phyloP scores from a whole-genome alignment of 352 stramenopile species.

The Phytophthora megakarya region DNA sequence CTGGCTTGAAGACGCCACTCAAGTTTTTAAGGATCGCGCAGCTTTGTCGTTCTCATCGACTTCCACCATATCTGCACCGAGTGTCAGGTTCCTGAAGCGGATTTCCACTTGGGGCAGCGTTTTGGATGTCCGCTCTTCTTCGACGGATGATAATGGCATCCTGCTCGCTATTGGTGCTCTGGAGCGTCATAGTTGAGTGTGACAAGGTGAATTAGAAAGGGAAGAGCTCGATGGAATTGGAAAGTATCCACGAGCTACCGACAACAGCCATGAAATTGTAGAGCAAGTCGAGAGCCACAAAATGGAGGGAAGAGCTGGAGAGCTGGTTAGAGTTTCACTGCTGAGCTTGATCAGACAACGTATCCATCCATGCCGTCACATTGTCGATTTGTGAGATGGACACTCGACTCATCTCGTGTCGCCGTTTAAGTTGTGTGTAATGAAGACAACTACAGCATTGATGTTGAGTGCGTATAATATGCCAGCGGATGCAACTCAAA shows the following conservation, averaged over 20 bases:
- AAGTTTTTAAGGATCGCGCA: constrained; percentile 23
- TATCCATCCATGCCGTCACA: constrained; percentile 2
- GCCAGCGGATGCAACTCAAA: too few species aligned
- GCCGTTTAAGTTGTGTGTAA: too few species aligned
- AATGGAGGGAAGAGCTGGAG: not conserved
- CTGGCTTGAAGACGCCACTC: constrained; percentile 39
- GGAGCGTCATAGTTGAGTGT: not conserved
- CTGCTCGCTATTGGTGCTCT: not conserved
- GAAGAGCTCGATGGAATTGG: not conserved
- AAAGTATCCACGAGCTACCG: not conserved
- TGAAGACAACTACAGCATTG: too few species aligned
- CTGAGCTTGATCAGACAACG: constrained; percentile 1
- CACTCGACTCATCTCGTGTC: not conserved
- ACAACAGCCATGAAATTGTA: not conserved
- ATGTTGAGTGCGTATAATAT: too few species aligned
- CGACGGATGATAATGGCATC: not conserved
- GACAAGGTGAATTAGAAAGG: constrained; percentile 12
- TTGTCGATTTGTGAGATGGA: constrained; percentile 20
- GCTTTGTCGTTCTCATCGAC: constrained; percentile 19
- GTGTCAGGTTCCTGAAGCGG: constrained; percentile 35
- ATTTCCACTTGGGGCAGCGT: constrained; percentile 23
- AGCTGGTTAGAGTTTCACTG: not conserved
- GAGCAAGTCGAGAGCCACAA: constrained; percentile 1
- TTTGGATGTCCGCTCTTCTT: not conserved
- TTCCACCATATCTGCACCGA: constrained; percentile 23